phyloP scores from a whole-genome alignment of 768 basidiomycete genomes.

The Chalciporus chontae region DNA sequence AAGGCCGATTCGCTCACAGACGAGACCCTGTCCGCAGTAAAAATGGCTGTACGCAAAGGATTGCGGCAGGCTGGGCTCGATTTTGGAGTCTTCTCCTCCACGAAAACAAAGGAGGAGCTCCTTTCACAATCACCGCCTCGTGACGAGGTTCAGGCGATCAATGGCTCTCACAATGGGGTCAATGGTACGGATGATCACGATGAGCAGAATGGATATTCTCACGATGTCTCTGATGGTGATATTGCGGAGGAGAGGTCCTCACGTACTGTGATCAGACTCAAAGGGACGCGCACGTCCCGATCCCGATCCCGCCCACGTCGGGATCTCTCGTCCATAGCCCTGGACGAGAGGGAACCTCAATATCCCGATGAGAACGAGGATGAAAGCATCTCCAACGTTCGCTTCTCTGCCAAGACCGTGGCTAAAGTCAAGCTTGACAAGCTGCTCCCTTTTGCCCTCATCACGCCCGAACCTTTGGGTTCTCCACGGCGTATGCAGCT shows the following conservation, averaged over 20 bases:
- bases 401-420: constrained; percentile 70
- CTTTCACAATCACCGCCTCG: constrained; percentile 12
- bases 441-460: constrained; percentile 75
- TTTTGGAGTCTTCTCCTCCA: constrained; percentile 71
- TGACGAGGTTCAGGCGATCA: constrained; percentile 8
- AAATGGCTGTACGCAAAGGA: constrained; percentile 67
- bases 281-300: constrained; percentile 42
- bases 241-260: constrained; percentile 53
- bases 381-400: constrained; percentile 71
- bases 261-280: constrained; percentile 74
- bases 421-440: constrained; percentile 55
- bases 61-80: constrained; percentile 63
- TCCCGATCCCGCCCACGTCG: constrained; percentile 75
- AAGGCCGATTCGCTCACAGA: constrained; percentile 83
- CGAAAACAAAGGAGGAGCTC: constrained; percentile 23
- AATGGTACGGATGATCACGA: constrained; percentile 30
- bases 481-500: constrained; percentile 30
- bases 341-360: constrained; percentile 55
- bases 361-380: constrained; percentile 55
- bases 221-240: constrained; percentile 36
- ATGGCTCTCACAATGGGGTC: constrained; percentile 25
- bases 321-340: constrained; percentile 56
- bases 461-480: constrained; percentile 61
- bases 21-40: constrained; percentile 64
- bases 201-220: constrained; percentile 18